phyloP scores from a whole-genome alignment of 2,329 filamentous ascomycete genomes.

The Coniochaeta prunicola region DNA sequence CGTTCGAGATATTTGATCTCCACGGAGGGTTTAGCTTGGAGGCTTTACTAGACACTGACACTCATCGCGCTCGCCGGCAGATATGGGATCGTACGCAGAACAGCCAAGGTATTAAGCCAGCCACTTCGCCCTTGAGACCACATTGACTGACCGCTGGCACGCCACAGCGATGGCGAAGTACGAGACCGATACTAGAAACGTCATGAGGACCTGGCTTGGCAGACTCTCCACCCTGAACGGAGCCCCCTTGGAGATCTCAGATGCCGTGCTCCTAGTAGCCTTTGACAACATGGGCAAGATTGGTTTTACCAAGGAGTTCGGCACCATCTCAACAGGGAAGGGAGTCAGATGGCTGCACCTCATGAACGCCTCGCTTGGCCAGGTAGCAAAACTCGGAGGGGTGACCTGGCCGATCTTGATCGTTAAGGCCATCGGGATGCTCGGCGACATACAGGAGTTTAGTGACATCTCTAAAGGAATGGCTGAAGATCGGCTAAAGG shows the following conservation, averaged over 20 bases:
- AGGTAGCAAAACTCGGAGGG: not conserved
- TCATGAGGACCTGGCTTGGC: not conserved
- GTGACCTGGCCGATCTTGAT: slow-evolving; percentile 1
- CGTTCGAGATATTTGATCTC: not conserved
- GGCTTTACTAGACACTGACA: not conserved
- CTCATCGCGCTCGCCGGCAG: not conserved
- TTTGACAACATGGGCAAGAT: slow-evolving; percentile 6
- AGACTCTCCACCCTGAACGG: not conserved
- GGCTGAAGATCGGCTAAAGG: slow-evolving; percentile 1
- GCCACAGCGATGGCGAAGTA: not conserved
- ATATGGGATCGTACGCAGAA: slow-evolving; percentile 1
- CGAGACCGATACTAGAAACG: not conserved
- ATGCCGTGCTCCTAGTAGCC: slow-evolving; percentile 1
- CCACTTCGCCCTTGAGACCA: not conserved
- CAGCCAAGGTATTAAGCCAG: not conserved
- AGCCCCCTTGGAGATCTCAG: not conserved
- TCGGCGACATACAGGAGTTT: not conserved
- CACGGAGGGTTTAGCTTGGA: not conserved
- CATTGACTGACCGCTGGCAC: not conserved
- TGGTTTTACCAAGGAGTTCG: slow-evolving; percentile 3
- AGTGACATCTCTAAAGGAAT: not conserved
- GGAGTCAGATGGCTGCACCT: not conserved
- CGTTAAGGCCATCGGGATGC: not conserved
- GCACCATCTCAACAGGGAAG: not conserved
- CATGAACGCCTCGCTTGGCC: not conserved